Evolutionary conservation across 345 rosid species (phyloP).

Genomic region (Excoecaria agallocha): DNA sequence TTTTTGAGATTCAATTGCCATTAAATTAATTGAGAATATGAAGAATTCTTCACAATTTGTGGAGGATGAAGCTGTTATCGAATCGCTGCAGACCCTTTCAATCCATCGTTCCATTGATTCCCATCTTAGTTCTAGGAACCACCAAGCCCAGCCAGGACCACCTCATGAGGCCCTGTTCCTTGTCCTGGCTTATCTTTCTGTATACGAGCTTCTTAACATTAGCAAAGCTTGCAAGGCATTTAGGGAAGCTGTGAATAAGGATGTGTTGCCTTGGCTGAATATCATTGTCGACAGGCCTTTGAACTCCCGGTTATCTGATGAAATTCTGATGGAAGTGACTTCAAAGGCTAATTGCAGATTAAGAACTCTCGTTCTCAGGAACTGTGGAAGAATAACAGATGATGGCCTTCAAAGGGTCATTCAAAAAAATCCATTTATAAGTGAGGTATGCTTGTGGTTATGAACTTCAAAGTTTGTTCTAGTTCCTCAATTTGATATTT

Average conservation of each 20-base stretch:
- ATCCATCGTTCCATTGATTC: slow-evolving; percentile 1
- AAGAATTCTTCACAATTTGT: background rate
- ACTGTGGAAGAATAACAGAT: slow-evolving; percentile 55
- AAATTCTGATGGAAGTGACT: slow-evolving; percentile 41
- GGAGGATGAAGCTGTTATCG: slow-evolving; percentile 2
- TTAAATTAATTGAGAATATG: background rate
- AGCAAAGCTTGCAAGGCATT: slow-evolving; percentile 46
- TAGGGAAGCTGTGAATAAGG: slow-evolving; percentile 46
- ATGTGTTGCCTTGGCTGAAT: slow-evolving; percentile 56
- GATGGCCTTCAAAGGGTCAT: slow-evolving; percentile 52
- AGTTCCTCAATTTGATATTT: background rate
- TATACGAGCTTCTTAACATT: slow-evolving; percentile 56
- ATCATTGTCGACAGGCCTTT: slow-evolving; percentile 44
- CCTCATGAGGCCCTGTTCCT: slow-evolving; percentile 58
- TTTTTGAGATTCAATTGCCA: background rate
- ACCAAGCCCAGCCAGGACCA: slow-evolving; percentile 24
- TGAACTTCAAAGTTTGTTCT: background rate
- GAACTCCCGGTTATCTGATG: slow-evolving; percentile 46
- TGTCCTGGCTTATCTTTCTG: slow-evolving; percentile 58
- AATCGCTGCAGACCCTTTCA: slow-evolving; percentile 1
- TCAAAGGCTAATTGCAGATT: slow-evolving; percentile 55
- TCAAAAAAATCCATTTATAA: slow-evolving; percentile 53
- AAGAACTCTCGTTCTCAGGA: slow-evolving; percentile 39
- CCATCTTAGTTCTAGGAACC: background rate
- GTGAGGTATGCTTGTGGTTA: slow-evolving; percentile 39